phyloP scores from a whole-genome alignment of 1,284 basidiomycete species.

The Retiboletus fuscus region DNA sequence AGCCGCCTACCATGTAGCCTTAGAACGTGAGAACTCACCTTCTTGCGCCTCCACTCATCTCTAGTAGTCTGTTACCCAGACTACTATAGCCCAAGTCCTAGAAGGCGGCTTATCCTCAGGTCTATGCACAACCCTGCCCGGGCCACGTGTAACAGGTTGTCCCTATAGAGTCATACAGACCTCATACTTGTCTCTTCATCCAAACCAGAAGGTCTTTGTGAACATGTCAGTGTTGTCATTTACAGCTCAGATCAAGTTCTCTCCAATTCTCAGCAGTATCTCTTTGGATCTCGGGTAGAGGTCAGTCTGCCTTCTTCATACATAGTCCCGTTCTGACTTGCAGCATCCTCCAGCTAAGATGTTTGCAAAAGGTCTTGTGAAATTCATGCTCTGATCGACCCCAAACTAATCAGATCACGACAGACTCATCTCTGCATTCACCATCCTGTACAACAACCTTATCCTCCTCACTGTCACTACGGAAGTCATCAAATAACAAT shows the following conservation, averaged over 20 bases:
- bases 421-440: conserved; percentile 97
- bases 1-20: too few species aligned
- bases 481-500: conserved; percentile 99
- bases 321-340: conserved; percentile 10
- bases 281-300: conserved; percentile 73
- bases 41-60: too few species aligned
- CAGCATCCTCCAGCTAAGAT: conserved; percentile 63
- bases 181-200: too few species aligned
- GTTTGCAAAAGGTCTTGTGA: conserved; percentile 78
- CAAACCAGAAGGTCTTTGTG: too few species aligned
- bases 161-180: too few species aligned
- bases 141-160: too few species aligned
- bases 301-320: conserved; percentile 52
- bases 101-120: too few species aligned
- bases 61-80: too few species aligned
- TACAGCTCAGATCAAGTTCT: conserved; percentile 67
- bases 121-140: too few species aligned
- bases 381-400: conserved; percentile 2
- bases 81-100: too few species aligned
- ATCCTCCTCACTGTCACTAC: conserved; percentile 99
- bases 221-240: conserved; percentile 3
- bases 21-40: too few species aligned
- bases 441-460: conserved; percentile 98
- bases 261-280: conserved; percentile 86
- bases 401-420: conserved; percentile 22